These are phyloP conservation scores for Wallacemonas collosoma DNA, from an alignment of 208 protist species.

Conservation along the genomic window DNA sequence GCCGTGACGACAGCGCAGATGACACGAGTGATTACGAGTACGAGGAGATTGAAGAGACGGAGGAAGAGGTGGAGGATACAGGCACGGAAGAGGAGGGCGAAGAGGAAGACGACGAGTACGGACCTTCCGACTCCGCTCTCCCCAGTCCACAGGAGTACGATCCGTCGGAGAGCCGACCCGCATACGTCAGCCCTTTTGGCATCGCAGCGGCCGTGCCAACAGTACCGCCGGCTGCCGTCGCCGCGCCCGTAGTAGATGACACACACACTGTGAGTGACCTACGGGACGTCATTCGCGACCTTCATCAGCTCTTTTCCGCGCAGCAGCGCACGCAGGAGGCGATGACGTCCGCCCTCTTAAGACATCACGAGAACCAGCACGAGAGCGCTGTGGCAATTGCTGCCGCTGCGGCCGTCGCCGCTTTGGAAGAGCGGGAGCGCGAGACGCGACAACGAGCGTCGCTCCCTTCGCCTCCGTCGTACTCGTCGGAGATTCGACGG, in stretches of 20 bases:
- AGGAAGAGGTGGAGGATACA: conserved; percentile 10
- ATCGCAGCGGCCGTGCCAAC: no score
- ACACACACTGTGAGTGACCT: neutral
- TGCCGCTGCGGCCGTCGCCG: conserved; percentile 4
- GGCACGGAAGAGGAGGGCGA: conserved; percentile 4
- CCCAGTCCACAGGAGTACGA: neutral
- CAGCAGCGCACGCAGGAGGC: conserved; percentile 12
- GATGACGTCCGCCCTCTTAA: neutral
- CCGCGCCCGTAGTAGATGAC: neutral
- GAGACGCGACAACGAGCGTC: neutral
- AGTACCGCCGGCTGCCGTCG: neutral
- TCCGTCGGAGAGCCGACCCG: neutral
- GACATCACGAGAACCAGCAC: neutral
- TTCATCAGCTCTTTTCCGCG: conserved; percentile 4
- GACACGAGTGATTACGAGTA: neutral
- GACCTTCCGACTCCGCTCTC: neutral
- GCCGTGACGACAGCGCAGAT: neutral
- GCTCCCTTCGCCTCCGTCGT: neutral
- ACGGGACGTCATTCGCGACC: conserved; percentile 7
- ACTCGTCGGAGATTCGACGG: conserved; percentile 8
- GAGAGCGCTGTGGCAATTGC: neutral
- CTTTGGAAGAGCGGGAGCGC: conserved; percentile 6
- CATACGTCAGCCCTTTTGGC: no score
- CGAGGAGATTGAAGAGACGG: neutral
- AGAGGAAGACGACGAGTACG: neutral